Percentiles rank a stretch among this genome's conserved stretches.
Evolutionary conservation across 176 grass and related monocot species (phyloP).

Genomic region (Dendrocalamus sinicus): DNA sequence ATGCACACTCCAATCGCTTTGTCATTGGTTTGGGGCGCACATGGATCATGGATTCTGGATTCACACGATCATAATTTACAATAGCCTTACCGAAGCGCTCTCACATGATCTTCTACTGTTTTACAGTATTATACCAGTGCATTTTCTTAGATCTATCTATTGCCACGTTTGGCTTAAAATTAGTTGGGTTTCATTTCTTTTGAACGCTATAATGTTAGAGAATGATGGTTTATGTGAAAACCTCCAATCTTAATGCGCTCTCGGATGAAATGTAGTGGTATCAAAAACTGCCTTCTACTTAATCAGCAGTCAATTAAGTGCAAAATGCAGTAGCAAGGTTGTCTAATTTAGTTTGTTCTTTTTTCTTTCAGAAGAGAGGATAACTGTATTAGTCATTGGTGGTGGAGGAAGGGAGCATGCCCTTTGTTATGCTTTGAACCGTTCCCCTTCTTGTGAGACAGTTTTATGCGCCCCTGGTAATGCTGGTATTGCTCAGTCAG

Average conservation of each 20-base stretch:
- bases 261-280: not conserved
- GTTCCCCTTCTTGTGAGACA: slow-evolving; percentile 65
- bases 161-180: not conserved
- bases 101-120: not conserved
- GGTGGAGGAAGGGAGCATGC: slow-evolving; percentile 87
- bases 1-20: not conserved
- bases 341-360: not conserved
- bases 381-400: slow-evolving; percentile 76
- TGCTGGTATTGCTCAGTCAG: slow-evolving; percentile 70
- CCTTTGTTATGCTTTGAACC: slow-evolving; percentile 77
- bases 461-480: slow-evolving; percentile 87
- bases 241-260: not conserved
- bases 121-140: not conserved
- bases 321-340: not conserved
- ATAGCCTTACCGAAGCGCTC: not conserved
- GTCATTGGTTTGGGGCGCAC: not conserved
- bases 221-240: not conserved
- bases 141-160: not conserved
- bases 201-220: not conserved
- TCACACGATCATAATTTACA: not conserved
- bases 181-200: not conserved
- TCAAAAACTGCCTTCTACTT: slow-evolving; percentile 12
- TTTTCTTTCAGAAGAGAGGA: slow-evolving; percentile 49
- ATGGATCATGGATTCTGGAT: not conserved
- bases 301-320: slow-evolving; percentile 9